phyloP scores from a whole-genome alignment of 2,329 filamentous ascomycete genomes.

The Onygena corvina region DNA sequence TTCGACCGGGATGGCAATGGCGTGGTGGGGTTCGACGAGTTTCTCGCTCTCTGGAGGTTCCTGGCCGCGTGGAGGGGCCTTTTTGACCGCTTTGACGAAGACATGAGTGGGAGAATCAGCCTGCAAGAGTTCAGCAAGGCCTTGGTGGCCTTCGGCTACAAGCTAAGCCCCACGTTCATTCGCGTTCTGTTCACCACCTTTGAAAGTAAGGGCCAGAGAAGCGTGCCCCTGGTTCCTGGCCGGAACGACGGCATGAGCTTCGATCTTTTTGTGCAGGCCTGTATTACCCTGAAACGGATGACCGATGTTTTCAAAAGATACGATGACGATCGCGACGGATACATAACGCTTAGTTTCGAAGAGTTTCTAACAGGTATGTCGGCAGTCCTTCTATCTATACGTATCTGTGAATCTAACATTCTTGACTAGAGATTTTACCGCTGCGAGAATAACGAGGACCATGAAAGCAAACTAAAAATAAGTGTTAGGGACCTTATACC shows the following conservation, averaged over 20 bases:
- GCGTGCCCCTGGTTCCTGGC: constrained; percentile 25
- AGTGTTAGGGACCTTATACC: background rate
- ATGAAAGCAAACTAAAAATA: background rate
- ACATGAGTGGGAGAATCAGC: constrained; percentile 75
- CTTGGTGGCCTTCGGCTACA: constrained; percentile 84
- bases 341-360: constrained; percentile 71
- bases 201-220: constrained; percentile 46
- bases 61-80: constrained; percentile 85
- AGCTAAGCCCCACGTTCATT: constrained; percentile 72
- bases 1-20: constrained; percentile 87
- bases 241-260: constrained; percentile 66
- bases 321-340: constrained; percentile 91
- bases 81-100: constrained; percentile 89
- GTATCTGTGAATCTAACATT: background rate
- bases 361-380: constrained; percentile 55
- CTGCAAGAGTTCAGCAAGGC: constrained; percentile 81
- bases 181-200: constrained; percentile 77
- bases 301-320: constrained; percentile 99
- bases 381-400: background rate
- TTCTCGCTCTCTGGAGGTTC: constrained; percentile 93
- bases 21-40: constrained; percentile 87
- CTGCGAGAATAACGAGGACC: constrained; percentile 12
- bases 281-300: constrained; percentile 94
- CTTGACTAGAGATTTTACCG: constrained; percentile 10
- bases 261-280: constrained; percentile 93